phyloP scores from a whole-genome alignment of 208 protist genomes.

The Trypanosoma congolense region DNA sequence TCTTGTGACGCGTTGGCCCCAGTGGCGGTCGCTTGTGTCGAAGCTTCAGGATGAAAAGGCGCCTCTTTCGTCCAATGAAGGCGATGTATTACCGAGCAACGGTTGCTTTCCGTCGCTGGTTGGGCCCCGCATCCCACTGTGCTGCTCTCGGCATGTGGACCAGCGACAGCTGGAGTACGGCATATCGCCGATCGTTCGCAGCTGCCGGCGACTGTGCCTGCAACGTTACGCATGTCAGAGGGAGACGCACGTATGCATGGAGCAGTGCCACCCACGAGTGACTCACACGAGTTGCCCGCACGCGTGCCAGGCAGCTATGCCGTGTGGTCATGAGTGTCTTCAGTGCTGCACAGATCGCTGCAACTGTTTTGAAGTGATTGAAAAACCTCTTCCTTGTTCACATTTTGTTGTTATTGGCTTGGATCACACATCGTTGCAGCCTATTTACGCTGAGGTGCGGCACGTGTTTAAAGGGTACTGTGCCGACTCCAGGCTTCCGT shows the following conservation, averaged over 20 bases:
- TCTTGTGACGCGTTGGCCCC: slow-evolving; percentile 51
- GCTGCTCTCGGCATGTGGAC: slow-evolving; percentile 66
- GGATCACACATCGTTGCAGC: slow-evolving; percentile 52
- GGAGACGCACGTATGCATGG: slow-evolving; percentile 55
- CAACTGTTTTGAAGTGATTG: slow-evolving; percentile 79
- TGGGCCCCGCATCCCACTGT: slow-evolving; percentile 61
- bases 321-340: slow-evolving; percentile 76
- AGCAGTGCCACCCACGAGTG: slow-evolving; percentile 52
- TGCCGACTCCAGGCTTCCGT: slow-evolving; percentile 56
- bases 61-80: slow-evolving; percentile 28
- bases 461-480: slow-evolving; percentile 82
- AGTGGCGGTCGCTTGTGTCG: slow-evolving; percentile 59
- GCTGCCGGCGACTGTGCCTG: slow-evolving; percentile 62
- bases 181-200: slow-evolving; percentile 27
- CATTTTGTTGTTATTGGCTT: slow-evolving; percentile 69
- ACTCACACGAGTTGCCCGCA: slow-evolving; percentile 51
- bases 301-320: slow-evolving; percentile 43
- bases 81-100: slow-evolving; percentile 3
- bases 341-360: slow-evolving; percentile 50
- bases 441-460: slow-evolving; percentile 65
- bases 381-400: slow-evolving; percentile 50
- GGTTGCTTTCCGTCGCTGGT: slow-evolving; percentile 55
- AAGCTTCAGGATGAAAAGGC: slow-evolving; percentile 56
- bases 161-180: slow-evolving; percentile 70
- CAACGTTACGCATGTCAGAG: slow-evolving; percentile 47